phyloP scores from a whole-genome alignment of 2,329 filamentous ascomycete genomes.

The Dichotomopilus funicola region DNA sequence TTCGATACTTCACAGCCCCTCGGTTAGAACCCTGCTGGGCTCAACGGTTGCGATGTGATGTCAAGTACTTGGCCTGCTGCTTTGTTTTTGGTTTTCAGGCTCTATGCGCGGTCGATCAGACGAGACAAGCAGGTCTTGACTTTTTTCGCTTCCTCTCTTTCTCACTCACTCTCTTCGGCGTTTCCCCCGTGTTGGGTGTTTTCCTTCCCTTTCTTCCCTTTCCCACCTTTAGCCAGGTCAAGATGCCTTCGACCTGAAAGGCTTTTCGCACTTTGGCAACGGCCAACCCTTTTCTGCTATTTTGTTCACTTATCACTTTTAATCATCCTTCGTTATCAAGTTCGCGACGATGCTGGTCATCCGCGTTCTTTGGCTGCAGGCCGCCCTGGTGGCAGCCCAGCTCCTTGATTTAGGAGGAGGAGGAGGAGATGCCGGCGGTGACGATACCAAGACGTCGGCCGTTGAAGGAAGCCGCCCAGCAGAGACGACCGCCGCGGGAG shows the following conservation, averaged over 20 bases:
- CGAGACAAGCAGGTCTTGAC: neutral
- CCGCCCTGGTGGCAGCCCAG: constrained; percentile 17
- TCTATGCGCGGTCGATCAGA: constrained; percentile 4
- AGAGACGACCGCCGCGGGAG: neutral
- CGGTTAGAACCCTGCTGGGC: neutral
- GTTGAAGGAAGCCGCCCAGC: constrained; percentile 2
- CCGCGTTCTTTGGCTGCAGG: constrained; percentile 18
- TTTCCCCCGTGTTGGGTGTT: neutral
- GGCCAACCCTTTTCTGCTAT: neutral
- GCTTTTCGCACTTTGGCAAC: constrained; percentile 5
- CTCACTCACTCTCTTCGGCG: neutral
- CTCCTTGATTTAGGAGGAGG: constrained; percentile 4
- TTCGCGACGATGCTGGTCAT: constrained; percentile 19
- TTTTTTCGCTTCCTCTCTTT: neutral
- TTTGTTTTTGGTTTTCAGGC: neutral
- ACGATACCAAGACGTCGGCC: neutral
- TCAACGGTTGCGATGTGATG: neutral
- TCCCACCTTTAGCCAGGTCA: neutral
- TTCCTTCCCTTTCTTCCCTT: neutral
- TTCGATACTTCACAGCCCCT: too few relatives aligned
- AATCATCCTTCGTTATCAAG: neutral
- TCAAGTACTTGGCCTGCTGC: neutral
- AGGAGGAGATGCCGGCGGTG: neutral
- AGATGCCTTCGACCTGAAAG: constrained; percentile 4
- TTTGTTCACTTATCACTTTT: neutral